Evolutionary conservation across 129 eudicot species (phyloP), one percentile per base, ranked within the genome.

Genomic region (Chrysanthemum makinoi): DNA sequence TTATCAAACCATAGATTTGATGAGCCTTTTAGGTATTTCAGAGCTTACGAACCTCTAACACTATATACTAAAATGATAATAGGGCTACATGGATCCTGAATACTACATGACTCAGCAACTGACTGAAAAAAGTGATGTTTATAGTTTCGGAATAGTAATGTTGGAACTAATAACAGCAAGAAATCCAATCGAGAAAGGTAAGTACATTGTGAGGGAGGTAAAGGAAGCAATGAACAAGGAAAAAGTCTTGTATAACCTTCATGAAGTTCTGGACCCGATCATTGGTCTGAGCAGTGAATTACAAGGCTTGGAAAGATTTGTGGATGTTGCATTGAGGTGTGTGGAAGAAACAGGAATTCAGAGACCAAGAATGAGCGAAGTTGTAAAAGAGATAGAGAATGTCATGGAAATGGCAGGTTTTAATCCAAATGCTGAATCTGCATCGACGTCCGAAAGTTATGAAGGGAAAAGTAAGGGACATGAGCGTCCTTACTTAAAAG

Each of bases 291-390:
- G 46, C 52, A 63, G 39, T n/a, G 63, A 79, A 51, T 78, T 83
- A 2, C 75, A 53, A 58, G 86, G 92, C 53, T 62, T 91, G 26
- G 89, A 86, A 70, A 84, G 72, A 73, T 83, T 86, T 47, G 86
- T 88, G 16, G 92, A 91, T 65, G 43, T 91, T n/a, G 83, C 97
- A 16, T 62, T 91, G 81, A 69, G 75, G 17, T 91, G 97, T 53
- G 90, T 90, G 11, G 65, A 87, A 72, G 96, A 90, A 74, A 43
- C 61, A 3, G 89, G 95, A n/a, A 59, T 33, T 51, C 19, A 69
- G 16, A 82, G 97, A 77, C 97, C 97, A 11, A 44, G 85, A n/a
- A 91, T 91, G 97, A 73, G 85, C 26, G 90, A 88, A 47, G 91
- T 83, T 59, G 95, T 85, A 47, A 91, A 88, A 85, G 97, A 81